Evolutionary conservation across 164 flowering plant genomes (phyloP), one percentile per base, ranked within the genome.

Genomic region (Cinnamomum chago): DNA sequence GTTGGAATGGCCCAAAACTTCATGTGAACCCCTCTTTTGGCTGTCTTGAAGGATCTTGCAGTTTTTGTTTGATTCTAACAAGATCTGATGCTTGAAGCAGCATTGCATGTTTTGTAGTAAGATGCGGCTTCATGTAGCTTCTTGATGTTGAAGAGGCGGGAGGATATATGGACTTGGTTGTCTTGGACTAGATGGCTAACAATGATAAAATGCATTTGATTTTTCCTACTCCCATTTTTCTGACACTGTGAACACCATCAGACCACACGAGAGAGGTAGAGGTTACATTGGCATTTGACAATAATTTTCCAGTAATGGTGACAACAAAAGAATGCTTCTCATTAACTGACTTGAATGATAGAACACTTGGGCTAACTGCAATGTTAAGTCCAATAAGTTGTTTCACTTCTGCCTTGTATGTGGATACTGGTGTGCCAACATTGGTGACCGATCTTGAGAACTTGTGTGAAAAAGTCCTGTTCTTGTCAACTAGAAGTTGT

Each of bases 371-470:
- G 3, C 58, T 47, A 4, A 86, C 89, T 58, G 25, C 7, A 22
- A 90, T 77, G 9, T n/a, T 68, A 24, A 88, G 52, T 20, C 82
- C 85, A 11, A 72, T 2, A 0, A 84, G 84, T 9, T 77, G 74
- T 0, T 2, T 40, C 35, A 86, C 71, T 0, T 15, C 70, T 2
- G 88, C 89, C 50, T 70, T 76, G 72, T 87, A 88, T 22, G 85
- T 82, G 9, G 89, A 87, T 0, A n/a, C 62, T 1, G 87, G 69
- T 11, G 87, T 72, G 0, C 92, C 94, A 50, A 92, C 97, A 70
- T 91, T 90, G 5, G 94, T 90, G 52, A 90, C 90, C 0, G 85
- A 86, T 68, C 97, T 78, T 23, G 76, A 65, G 73, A 84, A 91
- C 20, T 73, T 76, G 0, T 76, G 76, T 1, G 58, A 78, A 58